Base-by-base conservation (phyloP, 805 yeast genomes). In the Metschnikowia gruessii region DNA sequence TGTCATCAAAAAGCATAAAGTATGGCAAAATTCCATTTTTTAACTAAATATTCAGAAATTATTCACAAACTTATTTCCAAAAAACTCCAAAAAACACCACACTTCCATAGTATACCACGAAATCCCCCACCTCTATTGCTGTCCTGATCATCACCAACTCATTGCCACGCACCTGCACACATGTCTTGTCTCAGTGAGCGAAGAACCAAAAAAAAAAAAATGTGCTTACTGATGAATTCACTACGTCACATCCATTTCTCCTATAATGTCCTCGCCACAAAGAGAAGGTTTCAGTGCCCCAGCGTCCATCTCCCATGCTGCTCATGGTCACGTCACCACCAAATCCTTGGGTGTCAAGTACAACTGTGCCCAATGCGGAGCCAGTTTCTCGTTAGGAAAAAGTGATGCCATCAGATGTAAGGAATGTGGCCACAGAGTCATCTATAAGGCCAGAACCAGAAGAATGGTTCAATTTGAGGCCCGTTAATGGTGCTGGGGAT, bases 341-440 rank as follows among this genome's bases (percentile, higher is more conserved):
- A 72, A 72, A 56, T 81, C 83, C 49, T 84, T 83, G 60, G 96
- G 97, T 46, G 94, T 90, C 58, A 87, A 86, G 61, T 92, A 92
- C 71, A 83, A 90, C 64, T 92, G 99, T 70, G 96, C 98, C 37
- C 94, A 89, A 74, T 94, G 99, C 71, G 96, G 97, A 8, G 81
- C 91, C 46, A 83, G 85, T 45, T 85, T 91, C 58, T 82, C 95
- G 2, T 79, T 94, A 56, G 83, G 89, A 44, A 89, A 92, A 71
- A 88, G 87, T 57, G 99, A 94, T 67, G 96, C 98, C 26, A 96
- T 94, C 54, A 87, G 98, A 74, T 94, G 99, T 74, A 91, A 90
- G 71, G 96, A 91, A 58, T 94, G 99, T 71, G 99, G 99, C 53
- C 98, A 94, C 74, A 85, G 99, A 73, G 97, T 94, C 50, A 75